phyloP scores from a whole-genome alignment of 805 yeast genomes.

The Wickerhamomyces tratensis region DNA sequence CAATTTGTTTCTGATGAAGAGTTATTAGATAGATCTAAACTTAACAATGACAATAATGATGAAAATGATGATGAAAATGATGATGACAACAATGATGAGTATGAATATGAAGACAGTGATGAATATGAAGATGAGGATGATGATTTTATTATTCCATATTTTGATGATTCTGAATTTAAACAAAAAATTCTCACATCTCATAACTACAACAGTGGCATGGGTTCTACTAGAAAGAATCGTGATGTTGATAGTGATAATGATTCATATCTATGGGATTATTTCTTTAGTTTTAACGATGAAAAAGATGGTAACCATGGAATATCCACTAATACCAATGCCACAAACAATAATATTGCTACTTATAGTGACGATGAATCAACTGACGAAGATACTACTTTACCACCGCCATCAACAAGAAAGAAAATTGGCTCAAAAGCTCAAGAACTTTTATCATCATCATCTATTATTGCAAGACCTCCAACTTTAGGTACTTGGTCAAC shows the following conservation, averaged over 20 bases:
- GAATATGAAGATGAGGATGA: conserved; percentile 20
- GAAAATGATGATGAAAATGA: conserved; percentile 1
- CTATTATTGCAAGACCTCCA: conserved; percentile 84
- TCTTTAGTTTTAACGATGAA: conserved; percentile 38
- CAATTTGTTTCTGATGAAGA: conserved; percentile 25
- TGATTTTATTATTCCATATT: conserved; percentile 35
- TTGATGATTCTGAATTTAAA: conserved; percentile 25
- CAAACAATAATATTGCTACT: conserved; percentile 15
- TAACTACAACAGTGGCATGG: too few relatives aligned
- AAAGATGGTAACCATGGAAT: conserved; percentile 8
- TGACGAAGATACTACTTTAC: conserved; percentile 82
- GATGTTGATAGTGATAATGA: conserved; percentile 37
- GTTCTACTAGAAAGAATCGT: conserved; percentile 2
- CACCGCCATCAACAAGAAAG: conserved; percentile 52
- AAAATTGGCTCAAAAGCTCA: conserved; percentile 72
- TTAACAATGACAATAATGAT: conserved; percentile 11
- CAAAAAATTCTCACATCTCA: conserved; percentile 5
- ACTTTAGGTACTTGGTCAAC: conserved; percentile 89
- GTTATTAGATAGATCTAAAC: background rate
- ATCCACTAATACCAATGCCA: conserved; percentile 8
- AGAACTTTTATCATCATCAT: conserved; percentile 83
- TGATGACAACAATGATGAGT: conserved; percentile 6
- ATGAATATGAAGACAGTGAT: conserved; percentile 6
- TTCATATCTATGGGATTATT: conserved; percentile 65
- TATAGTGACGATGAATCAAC: conserved; percentile 80